Evolutionary conservation across 306 rosid species (phyloP).

Genomic region (Hippophae tibetana): DNA sequence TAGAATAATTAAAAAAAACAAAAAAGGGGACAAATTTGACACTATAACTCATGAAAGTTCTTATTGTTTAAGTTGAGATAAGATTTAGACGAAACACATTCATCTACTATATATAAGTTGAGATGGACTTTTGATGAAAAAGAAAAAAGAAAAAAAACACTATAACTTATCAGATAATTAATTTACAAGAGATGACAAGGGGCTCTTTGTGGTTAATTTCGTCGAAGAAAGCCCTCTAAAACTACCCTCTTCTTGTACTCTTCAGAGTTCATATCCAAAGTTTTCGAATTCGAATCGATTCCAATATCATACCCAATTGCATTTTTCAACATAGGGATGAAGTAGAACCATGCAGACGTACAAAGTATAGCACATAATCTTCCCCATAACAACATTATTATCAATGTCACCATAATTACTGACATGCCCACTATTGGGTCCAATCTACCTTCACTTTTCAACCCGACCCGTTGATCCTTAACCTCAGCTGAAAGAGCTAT

Average conservation of each 20-base stretch:
- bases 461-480: too few relatives aligned
- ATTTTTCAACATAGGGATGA: conserved; percentile 28
- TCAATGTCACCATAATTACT: conserved; percentile 36
- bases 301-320: not conserved
- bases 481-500: too few relatives aligned
- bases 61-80: not conserved
- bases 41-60: not conserved
- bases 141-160: not conserved
- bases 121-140: not conserved
- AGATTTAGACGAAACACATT: too few relatives aligned
- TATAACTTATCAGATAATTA: not conserved
- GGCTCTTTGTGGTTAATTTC: conserved; percentile 13
- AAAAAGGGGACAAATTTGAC: too few relatives aligned
- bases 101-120: too few relatives aligned
- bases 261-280: conserved; percentile 16
- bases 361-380: conserved; percentile 57
- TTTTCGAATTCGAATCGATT: not conserved
- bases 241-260: conserved; percentile 31
- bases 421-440: conserved; percentile 44
- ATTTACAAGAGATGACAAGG: not conserved
- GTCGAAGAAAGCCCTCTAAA: conserved; percentile 28
- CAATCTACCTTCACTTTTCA: too few relatives aligned
- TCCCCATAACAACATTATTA: conserved; percentile 51
- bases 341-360: conserved; percentile 57
- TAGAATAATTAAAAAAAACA: too few relatives aligned